Evolutionary conservation across 148 eudicot genomes (phyloP).

Genomic region (Camellia sinensis): DNA sequence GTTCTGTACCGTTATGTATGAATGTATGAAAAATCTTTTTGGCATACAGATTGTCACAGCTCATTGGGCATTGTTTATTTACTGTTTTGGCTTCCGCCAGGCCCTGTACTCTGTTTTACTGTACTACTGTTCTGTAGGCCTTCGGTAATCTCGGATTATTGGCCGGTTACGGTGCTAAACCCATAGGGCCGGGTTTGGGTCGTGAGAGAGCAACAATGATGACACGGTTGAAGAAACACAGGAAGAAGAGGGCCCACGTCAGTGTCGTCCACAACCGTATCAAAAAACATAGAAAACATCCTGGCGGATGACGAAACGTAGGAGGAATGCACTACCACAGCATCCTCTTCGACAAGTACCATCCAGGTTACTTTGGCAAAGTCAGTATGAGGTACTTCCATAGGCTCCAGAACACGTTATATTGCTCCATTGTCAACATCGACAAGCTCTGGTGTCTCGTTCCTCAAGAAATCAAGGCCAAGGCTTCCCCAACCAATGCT

Average conservation of each 20-base stretch:
- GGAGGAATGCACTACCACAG: conserved; percentile 13
- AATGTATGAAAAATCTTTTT: too few relatives aligned
- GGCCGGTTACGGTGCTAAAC: too few relatives aligned
- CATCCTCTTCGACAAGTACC: conserved; percentile 16
- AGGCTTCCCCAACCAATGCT: background rate
- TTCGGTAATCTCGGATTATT: too few relatives aligned
- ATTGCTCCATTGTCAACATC: conserved; percentile 9
- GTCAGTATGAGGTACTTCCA: conserved; percentile 14
- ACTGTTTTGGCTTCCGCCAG: too few relatives aligned
- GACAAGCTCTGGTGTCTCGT: conserved; percentile 10
- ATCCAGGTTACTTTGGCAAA: conserved; percentile 6
- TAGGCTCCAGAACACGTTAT: background rate
- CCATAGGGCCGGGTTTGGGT: too few relatives aligned
- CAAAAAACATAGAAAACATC: background rate
- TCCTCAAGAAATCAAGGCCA: background rate
- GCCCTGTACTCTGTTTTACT: too few relatives aligned
- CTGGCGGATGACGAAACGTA: conserved; percentile 7
- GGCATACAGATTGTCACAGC: too few relatives aligned
- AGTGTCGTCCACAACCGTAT: conserved; percentile 8
- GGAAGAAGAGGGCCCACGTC: conserved; percentile 7
- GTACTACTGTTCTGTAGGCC: too few relatives aligned
- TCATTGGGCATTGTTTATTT: too few relatives aligned
- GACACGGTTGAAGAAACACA: conserved; percentile 4
- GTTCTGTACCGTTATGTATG: too few relatives aligned
- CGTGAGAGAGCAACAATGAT: background rate